phyloP scores from a whole-genome alignment of 2,329 filamentous ascomycete species.

The Xylaria sp. region DNA sequence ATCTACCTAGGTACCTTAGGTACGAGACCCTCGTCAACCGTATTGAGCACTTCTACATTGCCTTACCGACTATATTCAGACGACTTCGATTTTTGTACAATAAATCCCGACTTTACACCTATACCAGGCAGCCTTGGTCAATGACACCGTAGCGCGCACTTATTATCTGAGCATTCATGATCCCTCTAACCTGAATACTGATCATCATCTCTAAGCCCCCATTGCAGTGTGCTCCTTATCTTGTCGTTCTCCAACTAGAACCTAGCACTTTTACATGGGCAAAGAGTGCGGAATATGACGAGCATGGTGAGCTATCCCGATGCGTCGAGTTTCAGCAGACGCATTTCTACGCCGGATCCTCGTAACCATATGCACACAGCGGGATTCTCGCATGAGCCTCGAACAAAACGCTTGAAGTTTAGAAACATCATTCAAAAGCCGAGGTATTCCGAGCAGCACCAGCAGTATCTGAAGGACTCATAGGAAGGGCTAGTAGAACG shows the following conservation, averaged over 20 bases:
- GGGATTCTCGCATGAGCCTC: constrained; percentile 26
- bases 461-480: constrained; percentile 34
- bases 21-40: no score
- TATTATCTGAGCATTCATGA: background rate
- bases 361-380: constrained; percentile 27
- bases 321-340: background rate
- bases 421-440: constrained; percentile 29
- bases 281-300: background rate
- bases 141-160: background rate
- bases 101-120: no score
- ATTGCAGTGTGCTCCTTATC: background rate
- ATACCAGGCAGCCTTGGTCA: background rate
- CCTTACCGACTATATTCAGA: no score
- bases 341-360: constrained; percentile 1
- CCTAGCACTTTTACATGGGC: background rate
- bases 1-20: background rate
- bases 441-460: constrained; percentile 33
- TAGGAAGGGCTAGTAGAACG: constrained; percentile 41
- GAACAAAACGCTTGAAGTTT: background rate
- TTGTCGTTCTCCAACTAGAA: background rate
- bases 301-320: background rate
- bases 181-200: background rate
- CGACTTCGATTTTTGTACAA: no score
- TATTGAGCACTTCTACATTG: no score
- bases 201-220: background rate